These are phyloP conservation scores for Thalassiosira exigua DNA, from an alignment of 352 stramenopile species.

Conservation along the genomic window DNA sequence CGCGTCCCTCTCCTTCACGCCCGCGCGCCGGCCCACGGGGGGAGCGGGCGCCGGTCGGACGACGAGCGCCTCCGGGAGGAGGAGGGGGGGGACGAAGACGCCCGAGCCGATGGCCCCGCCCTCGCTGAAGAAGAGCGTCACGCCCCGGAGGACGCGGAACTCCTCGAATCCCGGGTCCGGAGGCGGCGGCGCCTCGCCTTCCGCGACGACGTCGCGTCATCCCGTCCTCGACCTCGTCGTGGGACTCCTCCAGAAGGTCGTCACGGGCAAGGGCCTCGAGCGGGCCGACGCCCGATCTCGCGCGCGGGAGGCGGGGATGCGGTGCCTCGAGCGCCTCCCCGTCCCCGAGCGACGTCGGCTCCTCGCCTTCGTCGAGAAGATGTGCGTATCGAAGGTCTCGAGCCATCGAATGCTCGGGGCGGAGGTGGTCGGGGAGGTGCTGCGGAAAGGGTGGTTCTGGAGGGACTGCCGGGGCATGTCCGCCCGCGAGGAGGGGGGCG, in stretches of 20 bases:
- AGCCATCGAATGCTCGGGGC: conserved; percentile 76
- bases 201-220: conserved; percentile 10
- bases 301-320: conserved; percentile 49
- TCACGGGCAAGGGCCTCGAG: conserved; percentile 71
- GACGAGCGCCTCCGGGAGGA: not conserved
- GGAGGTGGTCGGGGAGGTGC: conserved; percentile 71
- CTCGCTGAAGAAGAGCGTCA: conserved; percentile 65
- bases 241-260: conserved; percentile 76
- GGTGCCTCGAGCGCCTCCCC: conserved; percentile 56
- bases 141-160: conserved; percentile 38
- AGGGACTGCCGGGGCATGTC: conserved; percentile 35
- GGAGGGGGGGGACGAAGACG: not conserved
- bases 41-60: not conserved
- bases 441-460: conserved; percentile 71
- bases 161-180: not conserved
- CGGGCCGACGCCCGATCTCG: conserved; percentile 53
- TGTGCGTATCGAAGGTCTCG: conserved; percentile 77
- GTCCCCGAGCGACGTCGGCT: conserved; percentile 55
- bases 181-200: not conserved
- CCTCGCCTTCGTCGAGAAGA: conserved; percentile 67
- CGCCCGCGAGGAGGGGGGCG: not conserved
- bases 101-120: conserved; percentile 30
- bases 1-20: conserved; percentile 49
- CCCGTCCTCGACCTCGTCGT: conserved; percentile 66
- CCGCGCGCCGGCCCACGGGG: not conserved